Conservation (phyloP, 2,329 filamentous ascomycete species). For the Dactylella cylindrospora region DNA sequence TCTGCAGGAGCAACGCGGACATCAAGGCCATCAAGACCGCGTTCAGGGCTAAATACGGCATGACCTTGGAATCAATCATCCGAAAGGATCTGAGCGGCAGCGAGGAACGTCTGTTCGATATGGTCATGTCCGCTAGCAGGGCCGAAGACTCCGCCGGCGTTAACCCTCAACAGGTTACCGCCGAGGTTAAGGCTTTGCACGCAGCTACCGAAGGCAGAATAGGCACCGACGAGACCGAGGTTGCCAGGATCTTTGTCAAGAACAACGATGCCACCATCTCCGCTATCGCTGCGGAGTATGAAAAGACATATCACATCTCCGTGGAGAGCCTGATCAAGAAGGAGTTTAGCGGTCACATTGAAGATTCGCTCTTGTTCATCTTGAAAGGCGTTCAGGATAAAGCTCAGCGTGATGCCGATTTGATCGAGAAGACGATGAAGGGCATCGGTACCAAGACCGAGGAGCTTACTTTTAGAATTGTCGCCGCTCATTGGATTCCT, state of each 20-base stretch:
- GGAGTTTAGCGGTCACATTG: slow-evolving; percentile 91
- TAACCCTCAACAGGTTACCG: slow-evolving; percentile 71
- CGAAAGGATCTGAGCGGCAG: slow-evolving; percentile 79
- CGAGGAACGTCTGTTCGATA: slow-evolving; percentile 80
- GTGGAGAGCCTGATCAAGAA: slow-evolving; percentile 74
- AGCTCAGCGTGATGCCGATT: slow-evolving; percentile 62
- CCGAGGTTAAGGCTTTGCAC: slow-evolving; percentile 75
- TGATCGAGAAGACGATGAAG: slow-evolving; percentile 84
- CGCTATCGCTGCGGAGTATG: slow-evolving; percentile 75
- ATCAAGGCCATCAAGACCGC: slow-evolving; percentile 79
- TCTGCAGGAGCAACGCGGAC: slow-evolving; percentile 82
- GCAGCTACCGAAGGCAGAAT: slow-evolving; percentile 67
- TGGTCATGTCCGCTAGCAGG: slow-evolving; percentile 73
- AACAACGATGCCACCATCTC: slow-evolving; percentile 81
- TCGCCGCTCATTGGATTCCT: slow-evolving; percentile 80
- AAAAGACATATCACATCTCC: slow-evolving; percentile 67
- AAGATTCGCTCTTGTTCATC: slow-evolving; percentile 72
- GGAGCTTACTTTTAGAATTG: slow-evolving; percentile 71
- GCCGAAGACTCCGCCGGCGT: slow-evolving; percentile 77
- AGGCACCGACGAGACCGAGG: slow-evolving; percentile 69
- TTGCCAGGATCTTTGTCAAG: slow-evolving; percentile 75
- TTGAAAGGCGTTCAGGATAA: slow-evolving; percentile 74
- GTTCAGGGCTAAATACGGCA: slow-evolving; percentile 69
- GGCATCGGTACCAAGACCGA: slow-evolving; percentile 84
- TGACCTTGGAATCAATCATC: slow-evolving; percentile 71